A percentile compares a stretch with the other conserved stretches of the same genome.
phyloP scores from a whole-genome alignment of 306 rosid species.

The Inga laurina region DNA sequence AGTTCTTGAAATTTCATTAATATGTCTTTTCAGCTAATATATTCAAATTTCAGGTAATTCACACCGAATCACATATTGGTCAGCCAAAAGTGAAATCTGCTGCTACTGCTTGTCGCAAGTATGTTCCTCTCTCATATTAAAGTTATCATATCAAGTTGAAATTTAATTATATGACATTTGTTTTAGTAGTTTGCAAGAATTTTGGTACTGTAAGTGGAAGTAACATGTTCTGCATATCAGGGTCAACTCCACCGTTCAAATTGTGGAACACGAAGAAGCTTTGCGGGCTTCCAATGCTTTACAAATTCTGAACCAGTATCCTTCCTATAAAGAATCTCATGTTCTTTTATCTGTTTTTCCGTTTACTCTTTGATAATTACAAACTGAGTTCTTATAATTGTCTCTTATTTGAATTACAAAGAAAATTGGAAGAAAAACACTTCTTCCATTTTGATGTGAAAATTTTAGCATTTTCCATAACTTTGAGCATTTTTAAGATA shows the following conservation, averaged over 20 bases:
- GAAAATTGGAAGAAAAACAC: neutral
- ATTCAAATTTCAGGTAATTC: conserved; percentile 64
- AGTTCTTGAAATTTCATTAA: neutral
- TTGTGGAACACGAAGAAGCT: conserved; percentile 87
- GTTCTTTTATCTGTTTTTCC: neutral
- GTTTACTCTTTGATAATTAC: neutral
- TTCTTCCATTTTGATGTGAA: neutral
- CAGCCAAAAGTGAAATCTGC: conserved; percentile 92
- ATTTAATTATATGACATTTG: neutral
- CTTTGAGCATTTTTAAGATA: conserved; percentile 58
- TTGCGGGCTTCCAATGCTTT: conserved; percentile 81
- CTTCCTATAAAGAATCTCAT: conserved; percentile 29
- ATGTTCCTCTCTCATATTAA: conserved; percentile 37
- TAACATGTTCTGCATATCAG: conserved; percentile 44
- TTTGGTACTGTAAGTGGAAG: conserved; percentile 23
- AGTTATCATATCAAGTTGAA: conserved; percentile 2
- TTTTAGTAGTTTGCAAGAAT: conserved; percentile 20
- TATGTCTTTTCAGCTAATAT: neutral
- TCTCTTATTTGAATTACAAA: neutral
- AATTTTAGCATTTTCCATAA: conserved; percentile 41
- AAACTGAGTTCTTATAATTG: neutral
- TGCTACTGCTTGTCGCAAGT: conserved; percentile 79
- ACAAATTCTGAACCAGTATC: conserved; percentile 85
- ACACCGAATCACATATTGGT: conserved; percentile 84
- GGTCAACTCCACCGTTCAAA: conserved; percentile 79